Evolutionary conservation across 768 basidiomycete species (phyloP), one percentile per base, ranked within the genome.

Genomic region (Exidia glandulosa): DNA sequence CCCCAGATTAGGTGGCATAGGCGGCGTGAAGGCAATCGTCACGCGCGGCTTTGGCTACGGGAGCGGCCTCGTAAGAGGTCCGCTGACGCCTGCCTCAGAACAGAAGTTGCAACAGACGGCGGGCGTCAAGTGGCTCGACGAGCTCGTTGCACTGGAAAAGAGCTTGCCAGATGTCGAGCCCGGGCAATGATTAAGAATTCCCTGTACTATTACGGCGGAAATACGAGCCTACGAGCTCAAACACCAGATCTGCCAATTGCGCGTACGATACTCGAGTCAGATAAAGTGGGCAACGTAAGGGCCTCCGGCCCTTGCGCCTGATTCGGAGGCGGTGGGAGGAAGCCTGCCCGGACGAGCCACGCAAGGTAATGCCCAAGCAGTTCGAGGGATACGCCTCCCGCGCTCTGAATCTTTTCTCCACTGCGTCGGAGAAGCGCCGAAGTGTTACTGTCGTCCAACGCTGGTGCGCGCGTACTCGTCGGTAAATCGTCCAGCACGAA

Each of bases 401-500:
- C 93, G 0, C 90, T 90, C 63, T 72, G 75, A 16, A 73, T 75
- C 33, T 60, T 57, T 61, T 67, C 67, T 72, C 72, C 12, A 68
- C 80, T 71, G 65, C 78, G 72, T 29, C 66, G 66, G 52, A 90
- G 71, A 45, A 98, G 69, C 12, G 79, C 76, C n/a, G 72, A 72
- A 19, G 92, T 94, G 70, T 95, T 96, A 25, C 79, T 70, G 68
- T 96, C 91, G 68, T 95, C 90, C 56, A 98, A 76, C 63, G 89
- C 87, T 2, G 96, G 90, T 1, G 93, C 84, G 72, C 94, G 96
- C 29, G 95, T 98, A 68, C 89, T 92, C 29, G 94, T 96, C 3
- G 96, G 96, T 23, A 99, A 78, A 72, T 99, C 96, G 69, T 97
- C 96, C 32, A 99, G 76, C 29, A 98, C 96, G 65, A 97, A 97